Evolutionary conservation across 306 rosid genomes (phyloP).

Genomic region (Herpetospermum pedunculosum): DNA sequence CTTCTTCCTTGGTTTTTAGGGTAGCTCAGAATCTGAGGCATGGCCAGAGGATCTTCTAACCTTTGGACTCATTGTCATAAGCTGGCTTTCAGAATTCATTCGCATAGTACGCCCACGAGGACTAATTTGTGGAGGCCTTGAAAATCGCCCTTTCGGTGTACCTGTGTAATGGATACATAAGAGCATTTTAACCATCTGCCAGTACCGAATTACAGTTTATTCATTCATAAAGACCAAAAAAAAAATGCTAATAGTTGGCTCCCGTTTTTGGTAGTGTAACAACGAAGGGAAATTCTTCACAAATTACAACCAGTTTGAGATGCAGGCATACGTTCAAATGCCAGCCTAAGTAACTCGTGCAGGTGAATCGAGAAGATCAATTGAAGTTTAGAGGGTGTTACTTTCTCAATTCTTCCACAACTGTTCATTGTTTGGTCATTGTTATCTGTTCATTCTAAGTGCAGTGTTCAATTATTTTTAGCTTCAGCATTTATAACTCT

Average conservation of each 20-base stretch:
- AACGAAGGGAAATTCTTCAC: background rate
- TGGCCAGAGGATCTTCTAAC: conserved; percentile 53
- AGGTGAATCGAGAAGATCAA: background rate
- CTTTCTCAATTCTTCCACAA: background rate
- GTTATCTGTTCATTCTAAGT: background rate
- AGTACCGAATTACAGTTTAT: background rate
- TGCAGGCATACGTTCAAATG: background rate
- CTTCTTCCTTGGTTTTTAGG: conserved; percentile 17
- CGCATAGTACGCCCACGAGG: conserved; percentile 26
- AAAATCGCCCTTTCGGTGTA: conserved; percentile 35
- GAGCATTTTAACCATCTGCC: background rate
- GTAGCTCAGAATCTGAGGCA: conserved; percentile 80
- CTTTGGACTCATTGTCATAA: conserved; percentile 38
- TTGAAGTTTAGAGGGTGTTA: background rate
- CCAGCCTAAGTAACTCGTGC: background rate
- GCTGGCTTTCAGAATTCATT: conserved; percentile 30
- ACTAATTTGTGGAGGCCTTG: conserved; percentile 60
- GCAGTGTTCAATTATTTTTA: background rate
- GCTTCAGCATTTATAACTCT: background rate
- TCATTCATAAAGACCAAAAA: background rate
- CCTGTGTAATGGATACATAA: conserved; percentile 31
- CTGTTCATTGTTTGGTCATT: background rate
- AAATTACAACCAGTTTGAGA: background rate
- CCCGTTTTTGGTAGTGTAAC: no score
- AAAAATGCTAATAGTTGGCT: background rate